Conservation (phyloP, 768 basidiomycete species). For the Auricularia cornea region DNA sequence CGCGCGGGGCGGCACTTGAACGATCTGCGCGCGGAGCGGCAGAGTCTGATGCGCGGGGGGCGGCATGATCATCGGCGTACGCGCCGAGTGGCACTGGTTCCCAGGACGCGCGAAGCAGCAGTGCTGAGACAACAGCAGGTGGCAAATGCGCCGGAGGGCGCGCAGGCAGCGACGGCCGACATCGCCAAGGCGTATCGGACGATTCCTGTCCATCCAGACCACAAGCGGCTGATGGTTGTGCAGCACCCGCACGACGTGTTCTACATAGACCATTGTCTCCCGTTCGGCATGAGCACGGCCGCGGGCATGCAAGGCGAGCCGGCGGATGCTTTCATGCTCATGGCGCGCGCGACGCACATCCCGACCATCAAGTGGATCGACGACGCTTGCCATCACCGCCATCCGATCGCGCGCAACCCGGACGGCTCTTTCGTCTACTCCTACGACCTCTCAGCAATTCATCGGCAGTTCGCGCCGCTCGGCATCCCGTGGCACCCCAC, state of each 20-base stretch:
- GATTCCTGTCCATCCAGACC: constrained; percentile 5
- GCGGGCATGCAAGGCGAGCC: constrained; percentile 14
- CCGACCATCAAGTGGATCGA: constrained; percentile 24
- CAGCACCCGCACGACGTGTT: constrained; percentile 3
- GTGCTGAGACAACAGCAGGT: constrained; percentile 9
- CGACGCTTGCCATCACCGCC: constrained; percentile 13
- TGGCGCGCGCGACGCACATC: constrained; percentile 2
- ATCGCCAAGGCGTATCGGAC: constrained; percentile 7
- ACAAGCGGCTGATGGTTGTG: constrained; percentile 1
- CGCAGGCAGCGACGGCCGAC: constrained; percentile 18
- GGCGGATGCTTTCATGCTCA: constrained; percentile 9
- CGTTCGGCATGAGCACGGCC: constrained; percentile 14
- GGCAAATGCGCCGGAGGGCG: constrained; percentile 13
- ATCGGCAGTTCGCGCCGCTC: constrained; percentile 9
- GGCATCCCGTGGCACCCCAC: constrained; percentile 17
- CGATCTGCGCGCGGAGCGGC: too few species aligned
- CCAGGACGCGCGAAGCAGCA: not conserved
- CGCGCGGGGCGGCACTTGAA: too few species aligned
- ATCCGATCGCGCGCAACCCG: not conserved
- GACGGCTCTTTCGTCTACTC: not conserved
- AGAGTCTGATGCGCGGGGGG: too few species aligned
- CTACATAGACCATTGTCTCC: constrained; percentile 15
- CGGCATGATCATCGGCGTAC: too few species aligned
- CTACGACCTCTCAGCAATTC: not conserved
- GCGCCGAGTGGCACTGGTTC: too few species aligned